Evolutionary conservation across 2,329 filamentous ascomycete genomes (phyloP), one percentile per base, ranked within the genome.

Genomic region (Knoxdaviesia capensis): DNA sequence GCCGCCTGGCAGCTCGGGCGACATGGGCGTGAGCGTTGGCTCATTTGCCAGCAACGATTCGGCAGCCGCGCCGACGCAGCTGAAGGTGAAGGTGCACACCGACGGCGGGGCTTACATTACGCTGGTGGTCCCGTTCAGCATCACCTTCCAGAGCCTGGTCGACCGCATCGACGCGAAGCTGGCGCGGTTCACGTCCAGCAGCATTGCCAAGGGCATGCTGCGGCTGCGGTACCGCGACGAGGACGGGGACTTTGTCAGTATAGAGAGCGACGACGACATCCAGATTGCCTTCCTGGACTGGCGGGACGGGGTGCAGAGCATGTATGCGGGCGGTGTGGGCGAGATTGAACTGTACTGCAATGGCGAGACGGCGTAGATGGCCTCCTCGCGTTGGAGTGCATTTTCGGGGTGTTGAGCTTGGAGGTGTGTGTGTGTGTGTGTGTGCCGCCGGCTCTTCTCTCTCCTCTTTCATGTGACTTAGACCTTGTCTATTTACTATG

Each of bases 131-230:
- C 82, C 85, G 32, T 92, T 85, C 59, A 94, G 92, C 56, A 96
- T 96, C 52, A 80, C 84, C 36, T 96, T 92, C 59, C 84, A 90
- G 49, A 90, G 84, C 29, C 68, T 98, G 43, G 86, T 90, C 48
- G 90, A 96, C 55, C 81, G 90, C 7, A 94, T 98, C 51, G 90
- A 98, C 54, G 85, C 86, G 31, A 98, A 98, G 58, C 72, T 98
- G 44, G 81, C 81, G 45, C 77, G 84, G 43, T 87, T 87, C 51
- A 93, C 85, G 20, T 79, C 71, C 50, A 81, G 83, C 54, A 87
- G 81, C 42, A 87, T 94, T 53, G 77, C 77, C 50, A 80, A 75
- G 53, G 82, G 84, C 47, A 78, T 80, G 49, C 74, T 94, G 51
- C 85, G 86, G 60, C 65, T 98, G 43, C 82, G 86, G 47, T 98